Evolutionary conservation across 768 basidiomycete species (phyloP).

Genomic region (Auriscalpium orientale): DNA sequence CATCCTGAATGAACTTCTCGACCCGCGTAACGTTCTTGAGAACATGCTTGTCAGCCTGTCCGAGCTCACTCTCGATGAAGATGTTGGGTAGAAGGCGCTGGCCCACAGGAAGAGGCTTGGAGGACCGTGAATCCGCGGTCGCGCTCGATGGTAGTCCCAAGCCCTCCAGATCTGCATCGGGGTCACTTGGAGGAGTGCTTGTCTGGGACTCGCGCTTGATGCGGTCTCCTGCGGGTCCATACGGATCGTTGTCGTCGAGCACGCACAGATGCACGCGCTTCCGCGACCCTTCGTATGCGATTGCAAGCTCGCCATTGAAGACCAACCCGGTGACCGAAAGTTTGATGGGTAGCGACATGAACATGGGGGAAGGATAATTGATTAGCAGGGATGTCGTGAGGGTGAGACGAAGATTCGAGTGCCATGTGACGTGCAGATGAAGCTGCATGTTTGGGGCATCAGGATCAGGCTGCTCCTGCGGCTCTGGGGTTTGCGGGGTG

Average conservation of each 20-base stretch:
- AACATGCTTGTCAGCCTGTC: constrained; percentile 92
- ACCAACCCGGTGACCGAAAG: constrained; percentile 86
- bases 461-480: constrained; percentile 13
- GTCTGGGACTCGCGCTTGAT: constrained; percentile 25
- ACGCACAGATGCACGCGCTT: constrained; percentile 82
- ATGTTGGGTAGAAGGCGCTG: constrained; percentile 80
- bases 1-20: constrained; percentile 92
- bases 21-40: constrained; percentile 93
- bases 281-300: constrained; percentile 85
- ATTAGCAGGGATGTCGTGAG: constrained; percentile 90
- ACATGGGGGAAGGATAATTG: constrained; percentile 92
- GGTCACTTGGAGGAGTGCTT: constrained; percentile 50
- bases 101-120: constrained; percentile 72
- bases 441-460: constrained; percentile 74
- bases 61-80: constrained; percentile 94
- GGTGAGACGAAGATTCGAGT: constrained; percentile 81
- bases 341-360: constrained; percentile 95
- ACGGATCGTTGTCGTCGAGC: constrained; percentile 81
- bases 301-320: constrained; percentile 79
- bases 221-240: constrained; percentile 52
- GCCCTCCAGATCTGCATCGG: constrained; percentile 45
- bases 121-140: constrained; percentile 32
- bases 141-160: constrained; percentile 6
- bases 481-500: constrained; percentile 5
- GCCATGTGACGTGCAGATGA: constrained; percentile 80